Conservation (phyloP, 2,329 filamentous ascomycete species). For the Fusarium dlaminii region DNA sequence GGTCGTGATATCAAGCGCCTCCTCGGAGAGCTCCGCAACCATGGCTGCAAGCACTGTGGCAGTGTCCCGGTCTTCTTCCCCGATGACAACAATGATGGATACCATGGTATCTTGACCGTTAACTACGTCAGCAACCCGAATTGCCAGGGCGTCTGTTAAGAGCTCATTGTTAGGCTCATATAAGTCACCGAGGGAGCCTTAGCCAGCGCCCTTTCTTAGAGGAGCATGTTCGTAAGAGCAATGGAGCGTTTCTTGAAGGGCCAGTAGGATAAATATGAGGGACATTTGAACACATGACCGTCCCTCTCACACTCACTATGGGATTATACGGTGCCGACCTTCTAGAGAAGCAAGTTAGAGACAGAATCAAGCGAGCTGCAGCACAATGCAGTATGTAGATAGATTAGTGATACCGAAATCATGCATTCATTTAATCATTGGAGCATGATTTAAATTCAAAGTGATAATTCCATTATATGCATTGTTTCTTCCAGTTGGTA, state of each 20-base stretch:
- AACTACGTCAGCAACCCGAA: background rate
- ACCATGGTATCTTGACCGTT: conserved; percentile 1
- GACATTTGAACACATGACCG: fast-evolving
- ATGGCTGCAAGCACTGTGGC: background rate
- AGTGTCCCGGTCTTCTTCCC: background rate
- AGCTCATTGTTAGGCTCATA: background rate
- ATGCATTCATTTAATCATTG: background rate
- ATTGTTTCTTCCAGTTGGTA: background rate
- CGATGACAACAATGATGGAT: background rate
- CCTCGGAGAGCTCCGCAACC: background rate
- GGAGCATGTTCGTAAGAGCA: background rate
- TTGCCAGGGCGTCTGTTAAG: background rate
- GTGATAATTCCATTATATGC: fast-evolving
- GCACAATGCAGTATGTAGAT: background rate
- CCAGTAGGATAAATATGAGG: background rate
- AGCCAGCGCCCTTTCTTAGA: fast-evolving
- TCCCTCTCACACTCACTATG: too few relatives aligned
- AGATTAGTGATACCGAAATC: background rate
- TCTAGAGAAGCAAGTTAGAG: background rate
- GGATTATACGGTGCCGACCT: background rate
- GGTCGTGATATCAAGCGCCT: background rate
- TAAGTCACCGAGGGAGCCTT: background rate
- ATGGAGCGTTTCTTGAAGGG: background rate
- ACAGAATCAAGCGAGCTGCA: background rate
- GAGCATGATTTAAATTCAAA: background rate